A percentile compares a stretch with the other conserved stretches of the same genome.
These are phyloP conservation scores for Rostrohypoxylon terebratum DNA, from an alignment of 495 filamentous ascomycete genomes.

Conservation along the genomic window DNA sequence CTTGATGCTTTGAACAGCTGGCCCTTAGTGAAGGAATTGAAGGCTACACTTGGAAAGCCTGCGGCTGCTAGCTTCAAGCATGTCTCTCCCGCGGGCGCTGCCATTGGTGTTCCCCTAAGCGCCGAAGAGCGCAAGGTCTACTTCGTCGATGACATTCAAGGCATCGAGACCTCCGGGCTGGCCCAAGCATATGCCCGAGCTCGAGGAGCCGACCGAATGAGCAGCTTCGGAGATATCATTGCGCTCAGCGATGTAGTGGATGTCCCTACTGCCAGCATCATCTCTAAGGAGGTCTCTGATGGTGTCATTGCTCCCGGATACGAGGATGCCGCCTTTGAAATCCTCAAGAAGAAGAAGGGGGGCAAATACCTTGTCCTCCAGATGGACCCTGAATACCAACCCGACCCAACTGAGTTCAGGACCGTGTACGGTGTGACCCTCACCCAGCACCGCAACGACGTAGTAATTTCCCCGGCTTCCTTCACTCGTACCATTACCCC, in stretches of 20 bases:
- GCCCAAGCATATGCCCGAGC: conserved; percentile 97
- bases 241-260: conserved; percentile 92
- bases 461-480: conserved; percentile 83
- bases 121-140: conserved; percentile 94
- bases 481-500: conserved; percentile 88
- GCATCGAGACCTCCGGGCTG: conserved; percentile 82
- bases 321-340: conserved; percentile 82
- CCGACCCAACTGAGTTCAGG: conserved; percentile 77
- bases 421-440: conserved; percentile 90
- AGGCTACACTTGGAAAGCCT: conserved; percentile 84
- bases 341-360: conserved; percentile 97
- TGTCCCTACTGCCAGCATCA: conserved; percentile 91
- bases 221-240: conserved; percentile 95
- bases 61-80: conserved; percentile 99
- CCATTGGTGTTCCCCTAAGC: conserved; percentile 86
- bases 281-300: conserved; percentile 96
- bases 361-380: conserved; percentile 96
- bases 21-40: conserved; percentile 96
- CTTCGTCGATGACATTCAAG: conserved; percentile 96
- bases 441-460: conserved; percentile 90
- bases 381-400: conserved; percentile 90
- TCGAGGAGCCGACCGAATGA: conserved; percentile 95
- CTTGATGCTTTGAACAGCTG: conserved; percentile 97
- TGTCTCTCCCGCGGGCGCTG: conserved; percentile 95
- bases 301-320: conserved; percentile 94